Conservation (phyloP, 116 monocot species). For the Phalaenopsis hybrid region DNA sequence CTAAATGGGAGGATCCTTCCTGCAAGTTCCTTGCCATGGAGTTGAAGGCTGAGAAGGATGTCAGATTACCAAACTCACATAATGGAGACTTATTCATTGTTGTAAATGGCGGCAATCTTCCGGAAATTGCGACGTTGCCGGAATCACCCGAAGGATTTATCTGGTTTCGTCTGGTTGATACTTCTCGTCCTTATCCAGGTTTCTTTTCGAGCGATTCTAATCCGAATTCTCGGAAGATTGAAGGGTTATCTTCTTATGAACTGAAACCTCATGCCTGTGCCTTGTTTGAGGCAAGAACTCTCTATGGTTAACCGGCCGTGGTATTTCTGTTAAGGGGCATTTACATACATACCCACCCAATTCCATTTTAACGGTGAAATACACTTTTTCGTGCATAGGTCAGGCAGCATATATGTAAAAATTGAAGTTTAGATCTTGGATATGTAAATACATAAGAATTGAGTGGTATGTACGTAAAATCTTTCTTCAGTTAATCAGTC, state of each 20-base stretch:
- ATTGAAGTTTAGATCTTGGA: too few relatives aligned
- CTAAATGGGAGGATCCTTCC: slow-evolving; percentile 64
- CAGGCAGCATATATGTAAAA: too few relatives aligned
- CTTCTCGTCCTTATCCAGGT: slow-evolving; percentile 53
- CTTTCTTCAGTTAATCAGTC: too few relatives aligned
- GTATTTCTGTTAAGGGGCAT: not conserved
- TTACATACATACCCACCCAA: too few relatives aligned
- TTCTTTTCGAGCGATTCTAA: slow-evolving; percentile 46
- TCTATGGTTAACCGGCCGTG: not conserved
- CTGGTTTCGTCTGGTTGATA: slow-evolving; percentile 75
- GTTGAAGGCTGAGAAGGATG: slow-evolving; percentile 46
- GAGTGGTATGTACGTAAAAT: too few relatives aligned
- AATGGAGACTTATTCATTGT: slow-evolving; percentile 48
- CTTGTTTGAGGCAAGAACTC: slow-evolving; percentile 57
- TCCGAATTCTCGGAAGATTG: slow-evolving; percentile 16
- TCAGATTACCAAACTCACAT: slow-evolving; percentile 12
- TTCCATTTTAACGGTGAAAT: too few relatives aligned
- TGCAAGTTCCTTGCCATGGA: slow-evolving; percentile 69
- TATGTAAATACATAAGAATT: too few relatives aligned
- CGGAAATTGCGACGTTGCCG: slow-evolving; percentile 37
- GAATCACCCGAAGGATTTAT: slow-evolving; percentile 29
- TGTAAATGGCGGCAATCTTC: slow-evolving; percentile 48
- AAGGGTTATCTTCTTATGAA: slow-evolving; percentile 44
- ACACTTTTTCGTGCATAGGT: too few relatives aligned
- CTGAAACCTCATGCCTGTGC: slow-evolving; percentile 60